Evolutionary conservation across 768 basidiomycete genomes (phyloP), one percentile per base, ranked within the genome.

Genomic region (Inosperma sp.): DNA sequence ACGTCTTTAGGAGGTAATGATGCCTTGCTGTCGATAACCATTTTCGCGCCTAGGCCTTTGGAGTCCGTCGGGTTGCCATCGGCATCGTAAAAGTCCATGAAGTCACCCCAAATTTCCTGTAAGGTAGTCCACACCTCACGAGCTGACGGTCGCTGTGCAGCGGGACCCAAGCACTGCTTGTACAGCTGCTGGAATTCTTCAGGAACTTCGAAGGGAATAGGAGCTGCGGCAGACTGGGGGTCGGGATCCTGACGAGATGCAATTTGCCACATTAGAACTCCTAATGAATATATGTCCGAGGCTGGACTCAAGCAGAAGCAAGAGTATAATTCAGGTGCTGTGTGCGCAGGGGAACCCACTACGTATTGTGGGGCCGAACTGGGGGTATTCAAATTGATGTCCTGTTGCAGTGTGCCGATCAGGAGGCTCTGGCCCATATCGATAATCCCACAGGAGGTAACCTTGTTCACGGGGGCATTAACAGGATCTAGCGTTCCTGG

Each of bases 341-440:
- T 37, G 17, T 37, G 36, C 17, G 17, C 17, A 37, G 36, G 36
- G 36, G 36, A 37, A 19, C 36, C 36, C 36, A 37, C 36, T 22
- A 37, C 36, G 17, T 37, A 37, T 13, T 22, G 36, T 37, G 36
- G 36, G 36, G 36, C 36, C 23, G 36, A 37, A 37, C 17, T 14
- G 36, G 36, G 36, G 36, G 36, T 37, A 19, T 17, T 21, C 17
- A 37, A 8, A 37, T 37, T 37, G 36, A 37, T 37, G 36, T 21
- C 36, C 36, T 37, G 36, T 37, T 37, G 36, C 17, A 37, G 17
- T 19, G 36, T 13, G 36, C 36, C 13, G 17, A 37, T 37, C 36
- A 37, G 36, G 36, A 37, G 36, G 36, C 36, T 37, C 36, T 37
- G 36, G 17, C 36, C 36, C 36, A 37, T 37, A 21, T 37, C 36